Evolutionary conservation across 495 filamentous ascomycete genomes (phyloP), one percentile per base, ranked within the genome.

Genomic region (Hapsidospora chrysogenum): DNA sequence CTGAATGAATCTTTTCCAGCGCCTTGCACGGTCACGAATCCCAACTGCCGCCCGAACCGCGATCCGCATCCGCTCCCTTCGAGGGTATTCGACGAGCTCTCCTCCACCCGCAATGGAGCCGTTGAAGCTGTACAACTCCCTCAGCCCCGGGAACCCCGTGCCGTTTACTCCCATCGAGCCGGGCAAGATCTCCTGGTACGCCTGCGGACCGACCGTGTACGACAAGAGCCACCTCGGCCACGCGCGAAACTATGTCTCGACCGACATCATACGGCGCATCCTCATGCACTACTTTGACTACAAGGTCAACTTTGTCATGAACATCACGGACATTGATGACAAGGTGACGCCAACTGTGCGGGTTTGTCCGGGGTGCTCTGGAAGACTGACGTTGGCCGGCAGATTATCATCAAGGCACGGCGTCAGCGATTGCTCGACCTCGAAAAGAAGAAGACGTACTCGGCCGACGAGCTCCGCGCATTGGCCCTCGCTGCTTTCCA

Each of bases 161-260:
- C 68, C 71, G 2, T 93, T 94, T 44, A 58, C 81, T 17, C 86
- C 85, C 8, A 60, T 78, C 28, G 74, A 86, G 49, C 60, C 67
- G 15, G 78, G 72, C 36, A 78, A 78, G 43, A 70, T 92, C 2
- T 77, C 70, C 3, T 93, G 85, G 85, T 93, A 93, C 57, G 78
- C 71, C 29, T 92, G 84, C 60, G 84, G 87, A 1, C 87, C 87
- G 31, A 96, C 87, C 8, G 84, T 92, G 13, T 96, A 92, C 52
- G 85, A 92, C 51, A 78, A 84, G 57, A 70, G 80, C 38, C 84
- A 94, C 69, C 55, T 94, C 26, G 87, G 86, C 16, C 86, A 94
- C 57, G 84, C 83, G 9, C 64, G 85, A 35, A 97, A 93, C 58
- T 95, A 94, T 77, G 81, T 94, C 35, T 80, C 73, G 20, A 92